Conservation (phyloP, 352 stramenopile genomes). For the Globisporangium megalacanthum region DNA sequence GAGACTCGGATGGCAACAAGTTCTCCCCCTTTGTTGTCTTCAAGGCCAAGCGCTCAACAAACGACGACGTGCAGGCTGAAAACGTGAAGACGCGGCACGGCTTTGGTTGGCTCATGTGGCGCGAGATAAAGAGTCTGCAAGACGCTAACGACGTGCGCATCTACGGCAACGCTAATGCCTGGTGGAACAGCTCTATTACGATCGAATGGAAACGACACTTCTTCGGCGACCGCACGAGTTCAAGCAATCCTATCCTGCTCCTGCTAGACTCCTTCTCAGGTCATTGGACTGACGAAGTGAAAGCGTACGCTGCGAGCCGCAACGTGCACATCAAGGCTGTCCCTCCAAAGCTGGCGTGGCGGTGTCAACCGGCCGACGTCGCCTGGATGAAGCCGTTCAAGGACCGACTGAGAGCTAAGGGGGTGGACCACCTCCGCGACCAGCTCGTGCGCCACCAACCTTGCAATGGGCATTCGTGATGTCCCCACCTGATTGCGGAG, state of each 20-base stretch:
- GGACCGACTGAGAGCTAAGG: no score
- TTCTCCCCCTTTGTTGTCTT: not conserved
- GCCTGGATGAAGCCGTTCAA: constrained; percentile 21
- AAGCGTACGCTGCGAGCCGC: constrained; percentile 13
- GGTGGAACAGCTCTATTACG: constrained; percentile 21
- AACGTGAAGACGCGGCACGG: constrained; percentile 8
- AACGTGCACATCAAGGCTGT: constrained; percentile 21
- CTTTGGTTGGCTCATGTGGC: constrained; percentile 21
- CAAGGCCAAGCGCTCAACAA: not conserved
- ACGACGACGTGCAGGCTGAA: not conserved
- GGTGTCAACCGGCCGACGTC: constrained; percentile 19
- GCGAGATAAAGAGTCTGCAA: constrained; percentile 12
- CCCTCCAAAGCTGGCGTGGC: constrained; percentile 14
- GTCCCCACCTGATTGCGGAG: not conserved
- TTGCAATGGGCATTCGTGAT: not conserved
- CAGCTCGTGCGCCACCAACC: not conserved
- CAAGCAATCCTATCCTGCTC: constrained; percentile 17
- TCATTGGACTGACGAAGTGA: constrained; percentile 23
- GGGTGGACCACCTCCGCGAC: not conserved
- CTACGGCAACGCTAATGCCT: constrained; percentile 18
- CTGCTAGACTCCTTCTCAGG: constrained; percentile 23
- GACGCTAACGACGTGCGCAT: constrained; percentile 6
- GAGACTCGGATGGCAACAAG: not conserved
- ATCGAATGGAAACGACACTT: constrained; percentile 15
- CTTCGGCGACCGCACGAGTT: constrained; percentile 9